Conservation (phyloP, 805 yeast species). For the Sungouiozyma intestinalis region DNA sequence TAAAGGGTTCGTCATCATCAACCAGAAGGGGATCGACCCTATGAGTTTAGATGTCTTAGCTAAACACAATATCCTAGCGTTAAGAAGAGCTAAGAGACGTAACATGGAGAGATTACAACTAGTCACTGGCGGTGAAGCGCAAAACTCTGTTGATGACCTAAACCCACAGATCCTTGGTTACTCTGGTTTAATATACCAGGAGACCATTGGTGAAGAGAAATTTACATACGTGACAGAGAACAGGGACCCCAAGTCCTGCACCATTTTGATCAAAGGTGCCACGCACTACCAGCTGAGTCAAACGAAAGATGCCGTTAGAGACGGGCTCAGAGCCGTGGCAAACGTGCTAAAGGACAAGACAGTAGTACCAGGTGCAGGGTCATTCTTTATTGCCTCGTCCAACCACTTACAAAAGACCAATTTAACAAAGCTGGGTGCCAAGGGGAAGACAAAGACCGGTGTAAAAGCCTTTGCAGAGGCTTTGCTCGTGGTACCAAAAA, state of each 20-base stretch:
- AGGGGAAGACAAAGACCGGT: constrained; percentile 85
- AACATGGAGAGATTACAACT: constrained; percentile 97
- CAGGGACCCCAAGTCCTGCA: constrained; percentile 81
- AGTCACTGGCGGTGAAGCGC: constrained; percentile 95
- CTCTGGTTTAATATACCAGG: constrained; percentile 87
- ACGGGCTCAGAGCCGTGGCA: constrained; percentile 90
- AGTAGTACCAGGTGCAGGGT: constrained; percentile 95
- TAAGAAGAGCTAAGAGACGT: constrained; percentile 97
- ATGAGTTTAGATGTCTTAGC: constrained; percentile 93
- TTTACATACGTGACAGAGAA: constrained; percentile 91
- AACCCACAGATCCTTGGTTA: constrained; percentile 69
- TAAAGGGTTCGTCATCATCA: constrained; percentile 83
- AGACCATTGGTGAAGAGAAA: constrained; percentile 93
- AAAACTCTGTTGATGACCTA: constrained; percentile 91
- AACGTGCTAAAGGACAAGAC: constrained; percentile 79
- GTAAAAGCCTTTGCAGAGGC: constrained; percentile 91
- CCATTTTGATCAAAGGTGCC: constrained; percentile 88
- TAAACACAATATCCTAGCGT: constrained; percentile 82
- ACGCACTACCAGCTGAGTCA: constrained; percentile 82
- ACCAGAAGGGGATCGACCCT: constrained; percentile 98
- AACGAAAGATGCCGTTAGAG: constrained; percentile 94
- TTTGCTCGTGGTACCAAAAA: constrained; percentile 82
- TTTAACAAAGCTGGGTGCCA: constrained; percentile 46
- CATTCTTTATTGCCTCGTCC: constrained; percentile 79
- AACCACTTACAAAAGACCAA: constrained; percentile 44